Evolutionary conservation across 2,329 filamentous ascomycete species (phyloP).

Genomic region (Curvularia hawaiiensis): DNA sequence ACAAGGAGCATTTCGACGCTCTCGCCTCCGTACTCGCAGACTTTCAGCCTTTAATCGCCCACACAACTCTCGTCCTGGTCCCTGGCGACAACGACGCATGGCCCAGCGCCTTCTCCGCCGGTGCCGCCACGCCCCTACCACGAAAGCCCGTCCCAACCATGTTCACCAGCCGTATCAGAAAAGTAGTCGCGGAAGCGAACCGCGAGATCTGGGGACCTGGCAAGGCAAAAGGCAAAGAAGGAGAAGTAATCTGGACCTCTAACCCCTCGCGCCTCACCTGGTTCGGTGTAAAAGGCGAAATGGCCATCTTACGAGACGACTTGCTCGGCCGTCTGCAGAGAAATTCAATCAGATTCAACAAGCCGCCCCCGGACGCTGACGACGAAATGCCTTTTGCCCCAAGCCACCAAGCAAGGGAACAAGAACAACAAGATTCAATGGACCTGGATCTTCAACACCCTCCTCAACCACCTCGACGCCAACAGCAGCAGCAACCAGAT

Average conservation of each 20-base stretch:
- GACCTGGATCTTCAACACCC: conserved; percentile 50
- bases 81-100: conserved; percentile 98
- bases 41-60: conserved; percentile 78
- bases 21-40: conserved; percentile 82
- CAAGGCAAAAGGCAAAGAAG: conserved; percentile 56
- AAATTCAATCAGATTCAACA: conserved; percentile 73
- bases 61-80: conserved; percentile 87
- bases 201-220: conserved; percentile 62
- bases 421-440: conserved; percentile 46
- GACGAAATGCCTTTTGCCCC: conserved; percentile 30
- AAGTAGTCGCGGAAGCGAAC: conserved; percentile 80
- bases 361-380: conserved; percentile 47
- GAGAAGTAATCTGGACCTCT: conserved; percentile 83
- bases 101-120: conserved; percentile 82
- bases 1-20: conserved; percentile 94
- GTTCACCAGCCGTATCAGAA: conserved; percentile 85
- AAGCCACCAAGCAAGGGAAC: conserved; percentile 14
- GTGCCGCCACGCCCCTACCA: conserved; percentile 72
- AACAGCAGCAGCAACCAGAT: conserved; percentile 14
- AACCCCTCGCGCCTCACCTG: conserved; percentile 83
- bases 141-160: conserved; percentile 78
- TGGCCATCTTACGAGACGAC: conserved; percentile 87
- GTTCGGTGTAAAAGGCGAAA: conserved; percentile 87
- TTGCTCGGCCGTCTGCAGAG: conserved; percentile 79
- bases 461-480: conserved; percentile 8